These are phyloP conservation scores for Blastobotrys muscicola DNA, from an alignment of 805 yeast species.

Conservation along the genomic window DNA sequence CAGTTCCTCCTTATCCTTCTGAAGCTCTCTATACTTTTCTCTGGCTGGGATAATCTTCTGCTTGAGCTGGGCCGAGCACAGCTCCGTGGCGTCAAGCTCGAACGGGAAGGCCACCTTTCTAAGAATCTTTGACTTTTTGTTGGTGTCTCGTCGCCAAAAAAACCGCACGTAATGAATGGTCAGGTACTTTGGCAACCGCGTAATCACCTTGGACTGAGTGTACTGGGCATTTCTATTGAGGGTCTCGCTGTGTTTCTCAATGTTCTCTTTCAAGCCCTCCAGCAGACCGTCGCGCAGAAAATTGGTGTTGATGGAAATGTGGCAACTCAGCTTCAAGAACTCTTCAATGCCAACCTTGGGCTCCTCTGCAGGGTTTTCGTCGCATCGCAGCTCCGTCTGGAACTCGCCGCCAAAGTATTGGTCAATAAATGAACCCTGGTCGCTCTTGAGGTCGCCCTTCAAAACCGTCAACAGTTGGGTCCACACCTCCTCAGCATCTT, in stretches of 20 bases:
- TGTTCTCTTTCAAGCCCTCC: conserved; percentile 61
- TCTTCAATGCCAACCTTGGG: conserved; percentile 40
- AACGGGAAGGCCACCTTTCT: conserved; percentile 94
- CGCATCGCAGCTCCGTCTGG: conserved; percentile 53
- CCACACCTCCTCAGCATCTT: conserved; percentile 96
- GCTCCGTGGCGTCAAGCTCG: conserved; percentile 67
- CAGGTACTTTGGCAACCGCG: conserved; percentile 75
- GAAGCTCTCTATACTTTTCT: conserved; percentile 67
- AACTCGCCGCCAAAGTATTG: conserved; percentile 57
- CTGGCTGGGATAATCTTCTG: conserved; percentile 58
- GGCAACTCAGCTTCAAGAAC: conserved; percentile 75
- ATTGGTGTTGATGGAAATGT: conserved; percentile 76
- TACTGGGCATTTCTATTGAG: conserved; percentile 65
- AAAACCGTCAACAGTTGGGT: conserved; percentile 61
- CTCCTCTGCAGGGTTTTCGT: conserved; percentile 43
- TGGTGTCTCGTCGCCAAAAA: conserved; percentile 90
- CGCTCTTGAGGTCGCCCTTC: conserved; percentile 1
- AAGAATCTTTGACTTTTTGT: conserved; percentile 83
- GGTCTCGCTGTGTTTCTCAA: conserved; percentile 67
- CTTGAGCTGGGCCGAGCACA: conserved; percentile 71
- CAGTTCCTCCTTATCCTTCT: conserved; percentile 64
- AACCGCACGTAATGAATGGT: conserved; percentile 91
- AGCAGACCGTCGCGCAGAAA: conserved; percentile 78
- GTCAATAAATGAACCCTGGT: conserved; percentile 37
- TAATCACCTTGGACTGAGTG: conserved; percentile 47